Evolutionary conservation across 805 yeast genomes (phyloP), one percentile per base, ranked within the genome.

Genomic region (Zygosaccharomyces lentus): DNA sequence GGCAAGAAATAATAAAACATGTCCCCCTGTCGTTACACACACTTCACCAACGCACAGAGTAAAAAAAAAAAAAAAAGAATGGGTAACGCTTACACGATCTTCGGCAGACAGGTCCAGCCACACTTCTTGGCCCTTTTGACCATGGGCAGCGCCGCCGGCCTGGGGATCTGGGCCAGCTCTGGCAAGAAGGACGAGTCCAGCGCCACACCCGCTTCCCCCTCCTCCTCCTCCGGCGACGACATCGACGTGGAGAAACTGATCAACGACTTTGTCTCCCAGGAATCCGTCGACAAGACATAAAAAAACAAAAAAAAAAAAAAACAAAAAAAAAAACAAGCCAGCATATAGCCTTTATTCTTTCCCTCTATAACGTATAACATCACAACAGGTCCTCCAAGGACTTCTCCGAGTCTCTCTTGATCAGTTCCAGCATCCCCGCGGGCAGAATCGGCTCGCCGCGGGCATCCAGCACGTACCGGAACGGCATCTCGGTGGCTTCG

Each of bases 401-500:
- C 67, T 88, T 89, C 53, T 87, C 90, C 2, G 95, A 81, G 59
- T 91, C 99, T 53, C 78, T 78, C 61, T 83, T 82, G 58, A 91
- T 91, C 62, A 91, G 74, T 26, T 82, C 82, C 46, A 87, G 69
- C 98, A 91, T 91, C 0, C 98, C 98, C 46, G 77, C 76, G 0
- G 99, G 99, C 59, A 91, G 72, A 9, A 93, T 85, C 1, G 99
- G 98, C 50, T 77, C 75, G 3, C 78, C 80, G 1, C 74, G 55
- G 9, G 51, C 40, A 55, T 85, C 86, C 48, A 82, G 67, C 13
- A 91, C 84, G 58, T 91, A 91, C 61, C 99, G 76, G 70, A 91
- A 91, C 2, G 99, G 99, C 99, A 91, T 91, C 62, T 91, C 97
- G 0, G 96, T 89, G 2, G 95, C 86, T 66, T 93, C 99, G 59